Base-by-base conservation (phyloP, 2,329 filamentous ascomycete genomes). In the Botryotinia calthae region DNA sequence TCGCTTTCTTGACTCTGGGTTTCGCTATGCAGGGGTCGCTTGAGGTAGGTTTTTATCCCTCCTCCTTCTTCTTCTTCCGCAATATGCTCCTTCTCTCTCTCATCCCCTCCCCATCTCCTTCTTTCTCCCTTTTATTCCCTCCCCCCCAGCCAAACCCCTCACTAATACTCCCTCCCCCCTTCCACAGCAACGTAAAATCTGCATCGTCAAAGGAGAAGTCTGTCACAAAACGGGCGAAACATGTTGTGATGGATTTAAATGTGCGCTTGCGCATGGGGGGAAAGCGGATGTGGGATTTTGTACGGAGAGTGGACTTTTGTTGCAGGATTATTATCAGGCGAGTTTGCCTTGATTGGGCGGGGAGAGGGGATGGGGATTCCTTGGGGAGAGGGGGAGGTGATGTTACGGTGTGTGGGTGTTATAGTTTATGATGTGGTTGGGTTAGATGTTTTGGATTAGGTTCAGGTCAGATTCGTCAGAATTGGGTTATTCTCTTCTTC, bases 251-350 rank as follows among this genome's bases (percentile, higher is more conserved):
- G 51, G 51, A 5, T 44, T 56, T 16, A 68, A 68, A 20, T 68
- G 65, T 68, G 65, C 65, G 34, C 48, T 68, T 31, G 65, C 65
- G 48, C 65, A 68, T 56, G 65, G 65, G 1, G 65, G 65, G 7
- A 68, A 68, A 7, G 65, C 65, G 22, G 31, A 42, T 10, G 65
- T 68, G 37, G 65, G 65, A 3, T 68, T 25, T 56, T 68, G 65
- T 56, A 68, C 48, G 1, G n/a, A 42, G 34, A 68, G 48, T 42
- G 65, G 65, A 10, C 18, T 18, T 7, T 56, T 68, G 25, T 68
- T 68, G 65, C 65, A 68, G 37, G 65, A 68, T 56, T 56, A 14
- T 31, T 68, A 58, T 25, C 65, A 42, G 64, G 3, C 6, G 34
- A 7, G 34, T 9, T 40, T 67, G 8, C 34, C 65, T 25, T 67